These are phyloP conservation scores for Fragaria iinumae DNA, from an alignment of 306 rosid species.

Conservation along the genomic window DNA sequence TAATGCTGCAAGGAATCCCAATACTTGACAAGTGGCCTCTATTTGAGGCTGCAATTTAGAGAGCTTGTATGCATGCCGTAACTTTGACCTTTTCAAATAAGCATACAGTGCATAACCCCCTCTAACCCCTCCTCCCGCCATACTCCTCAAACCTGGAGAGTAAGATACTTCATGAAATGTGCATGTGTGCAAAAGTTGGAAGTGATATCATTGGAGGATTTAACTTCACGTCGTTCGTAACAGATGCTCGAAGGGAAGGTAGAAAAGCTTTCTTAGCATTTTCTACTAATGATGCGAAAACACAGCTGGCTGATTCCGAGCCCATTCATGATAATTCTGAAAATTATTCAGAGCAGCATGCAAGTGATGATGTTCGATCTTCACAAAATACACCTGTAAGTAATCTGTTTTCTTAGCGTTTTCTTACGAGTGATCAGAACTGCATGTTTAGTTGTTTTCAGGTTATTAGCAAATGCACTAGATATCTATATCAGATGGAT, in stretches of 20 bases:
- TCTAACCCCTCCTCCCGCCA: too few relatives aligned
- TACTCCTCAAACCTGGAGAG: background rate
- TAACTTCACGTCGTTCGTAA: background rate
- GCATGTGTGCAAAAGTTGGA: background rate
- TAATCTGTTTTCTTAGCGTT: background rate
- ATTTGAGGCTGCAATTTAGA: too few relatives aligned
- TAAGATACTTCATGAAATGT: background rate
- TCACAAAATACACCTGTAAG: constrained; percentile 79
- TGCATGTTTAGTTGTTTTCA: background rate
- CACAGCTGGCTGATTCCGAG: constrained; percentile 40
- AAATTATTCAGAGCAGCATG: constrained; percentile 41
- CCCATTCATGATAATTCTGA: constrained; percentile 35
- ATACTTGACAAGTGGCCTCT: background rate
- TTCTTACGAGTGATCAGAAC: background rate
- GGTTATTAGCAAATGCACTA: background rate
- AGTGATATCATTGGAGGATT: background rate
- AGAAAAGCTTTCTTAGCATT: constrained; percentile 89
- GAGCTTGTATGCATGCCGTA: background rate
- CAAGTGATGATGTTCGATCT: constrained; percentile 47
- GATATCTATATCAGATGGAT: background rate
- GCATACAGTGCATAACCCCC: too few relatives aligned
- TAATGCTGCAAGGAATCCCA: too few relatives aligned
- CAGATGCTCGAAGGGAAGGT: constrained; percentile 90
- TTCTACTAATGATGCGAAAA: constrained; percentile 56
- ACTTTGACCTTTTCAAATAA: background rate